Evolutionary conservation across 768 basidiomycete species (phyloP).

Genomic region (Coprinopsis marcescibilis): DNA sequence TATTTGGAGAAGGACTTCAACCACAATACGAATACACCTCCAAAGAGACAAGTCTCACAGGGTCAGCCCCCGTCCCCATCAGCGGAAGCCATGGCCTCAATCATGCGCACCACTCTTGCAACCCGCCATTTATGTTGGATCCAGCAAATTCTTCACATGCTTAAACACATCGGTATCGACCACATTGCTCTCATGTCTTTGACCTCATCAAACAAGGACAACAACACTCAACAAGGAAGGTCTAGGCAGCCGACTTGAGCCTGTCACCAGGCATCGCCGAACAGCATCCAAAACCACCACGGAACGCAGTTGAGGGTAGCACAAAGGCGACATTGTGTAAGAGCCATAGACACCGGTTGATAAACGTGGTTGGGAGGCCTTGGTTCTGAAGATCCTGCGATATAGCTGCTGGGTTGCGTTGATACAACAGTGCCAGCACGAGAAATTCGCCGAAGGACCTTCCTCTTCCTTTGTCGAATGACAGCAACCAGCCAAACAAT

Average conservation of each 20-base stretch:
- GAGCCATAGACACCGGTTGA: constrained; percentile 66
- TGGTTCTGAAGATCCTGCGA: constrained; percentile 31
- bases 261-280: constrained; percentile 29
- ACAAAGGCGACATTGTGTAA: constrained; percentile 53
- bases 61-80: constrained; percentile 43
- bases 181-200: neutral
- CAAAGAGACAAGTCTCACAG: constrained; percentile 33
- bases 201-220: neutral
- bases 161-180: constrained; percentile 40
- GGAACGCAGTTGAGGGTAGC: constrained; percentile 59
- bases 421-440: constrained; percentile 27
- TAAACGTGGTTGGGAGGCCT: constrained; percentile 41
- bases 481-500: constrained; percentile 48
- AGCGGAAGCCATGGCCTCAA: constrained; percentile 47
- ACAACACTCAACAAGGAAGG: neutral
- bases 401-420: constrained; percentile 36
- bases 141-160: constrained; percentile 57
- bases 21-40: constrained; percentile 35
- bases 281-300: constrained; percentile 26
- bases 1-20: constrained; percentile 48
- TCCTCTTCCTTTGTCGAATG: constrained; percentile 42
- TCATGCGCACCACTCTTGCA: constrained; percentile 54
- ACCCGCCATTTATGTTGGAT: constrained; percentile 44
- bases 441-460: constrained; percentile 28
- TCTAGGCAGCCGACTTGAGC: constrained; percentile 29